Conservation (phyloP, 2,329 filamentous ascomycete genomes). For the Conoideocrella luteorostrata region DNA sequence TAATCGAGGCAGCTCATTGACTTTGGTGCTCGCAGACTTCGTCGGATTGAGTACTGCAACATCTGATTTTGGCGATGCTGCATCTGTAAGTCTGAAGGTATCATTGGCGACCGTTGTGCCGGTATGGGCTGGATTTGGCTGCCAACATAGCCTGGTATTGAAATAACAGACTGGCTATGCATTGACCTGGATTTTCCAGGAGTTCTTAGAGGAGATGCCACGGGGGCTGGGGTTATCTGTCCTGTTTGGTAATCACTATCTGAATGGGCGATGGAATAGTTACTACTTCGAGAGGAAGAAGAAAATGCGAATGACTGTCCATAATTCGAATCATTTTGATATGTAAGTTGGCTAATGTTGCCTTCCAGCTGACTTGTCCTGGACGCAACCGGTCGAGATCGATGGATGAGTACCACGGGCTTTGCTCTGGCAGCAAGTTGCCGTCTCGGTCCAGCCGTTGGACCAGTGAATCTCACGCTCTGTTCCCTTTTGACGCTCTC, state of each 20-base stretch:
- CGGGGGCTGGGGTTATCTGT: conserved; percentile 15
- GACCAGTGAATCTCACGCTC: conserved; percentile 49
- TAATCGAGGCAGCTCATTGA: conserved; percentile 47
- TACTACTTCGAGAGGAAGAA: not conserved
- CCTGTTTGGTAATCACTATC: not conserved
- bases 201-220: conserved; percentile 40
- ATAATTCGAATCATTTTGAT: not conserved
- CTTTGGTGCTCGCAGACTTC: conserved; percentile 38
- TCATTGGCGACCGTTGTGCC: conserved; percentile 9
- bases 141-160: conserved; percentile 6
- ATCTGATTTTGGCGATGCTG: conserved; percentile 24
- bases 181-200: conserved; percentile 52
- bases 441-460: conserved; percentile 22
- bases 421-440: conserved; percentile 22
- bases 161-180: conserved; percentile 31
- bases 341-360: no score
- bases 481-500: conserved; percentile 28
- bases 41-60: conserved; percentile 7
- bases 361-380: not conserved
- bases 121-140: conserved; percentile 6
- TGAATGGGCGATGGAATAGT: conserved; percentile 24
- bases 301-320: not conserved
- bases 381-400: not conserved
- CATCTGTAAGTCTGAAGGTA: not conserved
- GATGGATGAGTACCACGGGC: conserved; percentile 4